Percentiles rank a stretch among this genome's conserved stretches.
Evolutionary conservation across 2,329 filamentous ascomycete species (phyloP).

Genomic region (Thelonectria rubi): DNA sequence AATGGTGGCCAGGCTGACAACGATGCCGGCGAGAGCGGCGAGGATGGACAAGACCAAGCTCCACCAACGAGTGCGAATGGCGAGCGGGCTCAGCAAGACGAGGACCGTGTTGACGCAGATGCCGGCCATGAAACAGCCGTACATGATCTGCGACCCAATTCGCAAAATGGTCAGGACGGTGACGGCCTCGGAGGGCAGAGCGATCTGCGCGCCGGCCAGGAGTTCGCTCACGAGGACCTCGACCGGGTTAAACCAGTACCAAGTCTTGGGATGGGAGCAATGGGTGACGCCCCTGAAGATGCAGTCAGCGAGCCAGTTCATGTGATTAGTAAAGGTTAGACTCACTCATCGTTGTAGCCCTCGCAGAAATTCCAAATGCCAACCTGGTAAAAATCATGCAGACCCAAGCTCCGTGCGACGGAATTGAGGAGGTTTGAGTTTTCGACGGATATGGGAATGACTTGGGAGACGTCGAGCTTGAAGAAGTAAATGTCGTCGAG

Average conservation of each 20-base stretch:
- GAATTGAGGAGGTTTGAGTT: constrained; percentile 83
- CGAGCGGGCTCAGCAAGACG: constrained; percentile 71
- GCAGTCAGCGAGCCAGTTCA: constrained; percentile 51
- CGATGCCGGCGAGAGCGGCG: constrained; percentile 71
- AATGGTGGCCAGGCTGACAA: constrained; percentile 74
- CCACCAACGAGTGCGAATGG: constrained; percentile 65
- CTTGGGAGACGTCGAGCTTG: constrained; percentile 81
- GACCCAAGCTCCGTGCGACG: constrained; percentile 83
- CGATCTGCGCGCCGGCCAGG: constrained; percentile 82
- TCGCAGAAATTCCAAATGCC: constrained; percentile 94
- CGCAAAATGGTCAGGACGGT: constrained; percentile 78
- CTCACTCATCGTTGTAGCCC: constrained; percentile 74
- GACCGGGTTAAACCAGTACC: constrained; percentile 94
- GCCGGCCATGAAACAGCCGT: constrained; percentile 82
- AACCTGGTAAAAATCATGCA: constrained; percentile 95
- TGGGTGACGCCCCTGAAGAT: constrained; percentile 70
- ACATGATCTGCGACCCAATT: constrained; percentile 85
- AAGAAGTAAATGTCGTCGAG: constrained; percentile 83
- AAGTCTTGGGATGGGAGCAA: constrained; percentile 74
- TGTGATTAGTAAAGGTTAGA: constrained; percentile 36
- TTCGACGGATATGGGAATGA: constrained; percentile 77
- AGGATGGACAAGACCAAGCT: constrained; percentile 74
- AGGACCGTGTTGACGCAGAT: constrained; percentile 76
- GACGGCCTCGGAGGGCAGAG: constrained; percentile 77
- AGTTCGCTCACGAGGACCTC: constrained; percentile 82